Conservation (phyloP, 805 yeast species). For the Ogataea paradorogensis region DNA sequence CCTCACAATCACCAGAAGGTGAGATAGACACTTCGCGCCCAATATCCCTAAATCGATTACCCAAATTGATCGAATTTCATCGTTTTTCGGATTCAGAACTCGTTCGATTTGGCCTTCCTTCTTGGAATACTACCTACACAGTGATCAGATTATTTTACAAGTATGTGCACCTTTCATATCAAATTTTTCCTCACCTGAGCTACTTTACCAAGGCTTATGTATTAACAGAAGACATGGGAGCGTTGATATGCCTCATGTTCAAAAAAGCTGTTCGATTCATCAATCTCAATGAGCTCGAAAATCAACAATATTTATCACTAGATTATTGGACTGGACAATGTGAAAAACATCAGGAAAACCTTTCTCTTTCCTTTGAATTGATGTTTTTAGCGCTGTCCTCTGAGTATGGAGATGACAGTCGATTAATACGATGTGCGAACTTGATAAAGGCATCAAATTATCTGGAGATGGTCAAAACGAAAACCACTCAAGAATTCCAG, state of each 20-base stretch:
- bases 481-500: conserved; percentile 24
- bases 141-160: conserved; percentile 40
- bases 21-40: background rate
- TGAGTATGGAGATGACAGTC: conserved; percentile 26
- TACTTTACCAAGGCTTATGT: conserved; percentile 31
- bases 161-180: conserved; percentile 38
- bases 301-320: conserved; percentile 29
- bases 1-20: background rate
- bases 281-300: conserved; percentile 25
- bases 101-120: conserved; percentile 36
- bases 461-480: conserved; percentile 10
- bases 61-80: background rate
- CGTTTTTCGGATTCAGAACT: conserved; percentile 31
- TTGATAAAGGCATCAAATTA: conserved; percentile 13
- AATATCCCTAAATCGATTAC: background rate
- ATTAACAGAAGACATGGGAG: conserved; percentile 30
- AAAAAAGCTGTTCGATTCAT: conserved; percentile 34
- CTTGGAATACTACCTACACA: conserved; percentile 31
- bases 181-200: conserved; percentile 36
- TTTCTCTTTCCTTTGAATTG: conserved; percentile 29
- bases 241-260: conserved; percentile 34
- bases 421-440: conserved; percentile 15
- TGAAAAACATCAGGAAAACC: conserved; percentile 32
- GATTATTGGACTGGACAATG: conserved; percentile 38
- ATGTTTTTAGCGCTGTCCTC: conserved; percentile 29